Evolutionary conservation across 2,329 filamentous ascomycete genomes (phyloP), one percentile per base, ranked within the genome.

Genomic region (Colletotrichum tropicale): DNA sequence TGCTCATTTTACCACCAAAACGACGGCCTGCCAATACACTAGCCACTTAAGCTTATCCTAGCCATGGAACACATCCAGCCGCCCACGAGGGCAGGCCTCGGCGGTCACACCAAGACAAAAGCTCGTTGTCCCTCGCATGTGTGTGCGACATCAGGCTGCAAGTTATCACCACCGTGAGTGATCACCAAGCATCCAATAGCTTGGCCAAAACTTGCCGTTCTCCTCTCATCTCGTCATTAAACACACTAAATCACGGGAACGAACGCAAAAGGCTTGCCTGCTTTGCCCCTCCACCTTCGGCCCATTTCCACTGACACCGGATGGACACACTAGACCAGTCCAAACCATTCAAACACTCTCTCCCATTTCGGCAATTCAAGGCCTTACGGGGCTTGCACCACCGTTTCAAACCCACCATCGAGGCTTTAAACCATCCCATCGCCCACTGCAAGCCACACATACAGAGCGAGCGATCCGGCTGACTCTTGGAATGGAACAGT

Each of bases 31-130:
- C 24, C 60, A 73, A 58, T 65, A 68, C 34, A 69, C 74, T 76
- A 74, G 70, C 48, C 69, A 55, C 70, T 74, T 76, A 76, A 74
- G 70, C 65, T 74, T 76, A 75, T 68, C 56, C 34, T 18, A 38
- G 36, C 55, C 16, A 68, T 55, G 69, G 55, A 30, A 78, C 56
- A 34, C 21, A 55, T 48, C 8, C 15, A 70, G 24, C 36, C 8
- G 26, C 13, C 21, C 56, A 28, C 32, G 24, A 24, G 21, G 55
- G 43, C 38, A 70, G 21, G 26, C 58, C 28, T 68, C 58, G 56
- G 34, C 34, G 26, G 43, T 24, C 15, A n/a, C 55, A 64, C 43
- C 15, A 52, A 68, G 62, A 72, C 21, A 34, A 56, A 56, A 4
- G 56, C 38, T n/a, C 18, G n/a, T 13, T 64, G 26, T 34, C 38